These are phyloP conservation scores for Aspergillus terreus DNA, from an alignment of 2,329 filamentous ascomycete species.

Conservation along the genomic window DNA sequence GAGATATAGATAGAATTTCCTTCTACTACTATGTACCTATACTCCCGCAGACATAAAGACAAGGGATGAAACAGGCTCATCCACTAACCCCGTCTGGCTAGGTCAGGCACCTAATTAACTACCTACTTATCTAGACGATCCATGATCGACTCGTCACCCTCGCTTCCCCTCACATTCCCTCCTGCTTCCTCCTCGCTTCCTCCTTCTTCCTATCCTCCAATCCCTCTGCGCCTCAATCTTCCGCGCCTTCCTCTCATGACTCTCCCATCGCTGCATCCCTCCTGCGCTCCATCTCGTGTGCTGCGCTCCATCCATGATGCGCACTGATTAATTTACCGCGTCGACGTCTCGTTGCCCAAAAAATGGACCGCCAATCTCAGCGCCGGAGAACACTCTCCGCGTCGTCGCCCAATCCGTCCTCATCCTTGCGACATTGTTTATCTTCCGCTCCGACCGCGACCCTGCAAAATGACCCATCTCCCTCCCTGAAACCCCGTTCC, in stretches of 20 bases:
- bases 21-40: too few relatives aligned
- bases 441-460: slow-evolving; percentile 20
- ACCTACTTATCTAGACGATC: background rate
- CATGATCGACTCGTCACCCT: background rate
- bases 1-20: too few relatives aligned
- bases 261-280: slow-evolving; percentile 15
- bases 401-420: slow-evolving; percentile 19
- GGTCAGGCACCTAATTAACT: background rate
- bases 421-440: slow-evolving; percentile 19
- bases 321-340: slow-evolving; percentile 13
- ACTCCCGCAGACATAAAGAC: background rate
- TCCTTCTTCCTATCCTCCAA: slow-evolving; percentile 16
- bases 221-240: slow-evolving; percentile 8
- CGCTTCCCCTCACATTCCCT: background rate
- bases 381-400: slow-evolving; percentile 23
- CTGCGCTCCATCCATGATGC: slow-evolving; percentile 25
- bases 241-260: slow-evolving; percentile 8
- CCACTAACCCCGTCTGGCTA: too few relatives aligned
- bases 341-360: slow-evolving; percentile 8
- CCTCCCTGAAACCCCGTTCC: slow-evolving; percentile 16
- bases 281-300: slow-evolving; percentile 18
- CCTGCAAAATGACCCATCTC: slow-evolving; percentile 12
- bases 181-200: background rate
- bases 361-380: slow-evolving; percentile 24
- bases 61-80: background rate